Conservation (phyloP, 352 stramenopile genomes). For the Saprolegnia parasitica region DNA sequence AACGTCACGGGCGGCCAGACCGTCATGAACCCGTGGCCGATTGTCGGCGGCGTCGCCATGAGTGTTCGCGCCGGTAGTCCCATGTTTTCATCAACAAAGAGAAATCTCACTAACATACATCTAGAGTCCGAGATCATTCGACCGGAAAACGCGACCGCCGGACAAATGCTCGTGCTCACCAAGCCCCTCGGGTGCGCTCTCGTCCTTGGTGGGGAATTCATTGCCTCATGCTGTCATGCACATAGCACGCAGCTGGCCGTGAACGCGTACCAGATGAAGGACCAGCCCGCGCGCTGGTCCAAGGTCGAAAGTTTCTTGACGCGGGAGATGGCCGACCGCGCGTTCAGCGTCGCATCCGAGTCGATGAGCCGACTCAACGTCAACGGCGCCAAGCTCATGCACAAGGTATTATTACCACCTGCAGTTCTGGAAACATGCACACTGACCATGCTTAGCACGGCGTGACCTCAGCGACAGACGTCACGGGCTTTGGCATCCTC, state of each 20-base stretch:
- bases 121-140: slow-evolving; percentile 82
- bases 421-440: neutral
- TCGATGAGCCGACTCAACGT: slow-evolving; percentile 93
- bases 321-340: slow-evolving; percentile 65
- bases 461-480: slow-evolving; percentile 91
- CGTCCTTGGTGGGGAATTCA: neutral
- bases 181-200: slow-evolving; percentile 79
- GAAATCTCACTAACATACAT: no score
- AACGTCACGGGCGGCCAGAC: slow-evolving; percentile 93
- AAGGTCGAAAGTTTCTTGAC: slow-evolving; percentile 68
- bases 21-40: slow-evolving; percentile 94
- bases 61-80: slow-evolving; percentile 71
- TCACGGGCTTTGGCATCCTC: slow-evolving; percentile 94
- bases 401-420: slow-evolving; percentile 46
- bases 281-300: slow-evolving; percentile 71
- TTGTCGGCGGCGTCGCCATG: slow-evolving; percentile 93
- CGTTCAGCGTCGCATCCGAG: slow-evolving; percentile 89
- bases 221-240: neutral
- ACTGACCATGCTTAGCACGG: slow-evolving; percentile 52
- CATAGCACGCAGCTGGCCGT: slow-evolving; percentile 86
- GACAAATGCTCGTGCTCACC: slow-evolving; percentile 91
- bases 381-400: slow-evolving; percentile 87
- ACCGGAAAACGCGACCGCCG: slow-evolving; percentile 81
- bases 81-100: no score
- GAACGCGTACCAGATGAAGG: slow-evolving; percentile 91